These are phyloP conservation scores for Beauveria rudraprayagi DNA, from an alignment of 2,329 filamentous ascomycete species.

Conservation along the genomic window DNA sequence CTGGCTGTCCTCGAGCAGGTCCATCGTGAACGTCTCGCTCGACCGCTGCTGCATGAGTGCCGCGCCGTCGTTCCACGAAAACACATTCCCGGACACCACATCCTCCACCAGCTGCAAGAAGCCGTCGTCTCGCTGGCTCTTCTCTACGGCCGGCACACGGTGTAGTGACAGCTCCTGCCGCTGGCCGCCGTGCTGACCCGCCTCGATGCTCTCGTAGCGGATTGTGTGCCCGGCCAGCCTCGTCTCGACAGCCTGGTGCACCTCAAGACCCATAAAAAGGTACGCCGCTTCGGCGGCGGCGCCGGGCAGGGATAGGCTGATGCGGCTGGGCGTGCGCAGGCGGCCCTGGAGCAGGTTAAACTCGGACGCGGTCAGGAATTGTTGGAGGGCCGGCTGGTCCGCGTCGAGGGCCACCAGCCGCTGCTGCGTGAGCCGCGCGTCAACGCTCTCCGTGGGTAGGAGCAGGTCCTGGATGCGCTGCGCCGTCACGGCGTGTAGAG, in stretches of 20 bases:
- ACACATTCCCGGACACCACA: conserved; percentile 23
- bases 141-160: conserved; percentile 5
- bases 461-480: conserved; percentile 33
- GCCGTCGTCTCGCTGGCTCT: neutral
- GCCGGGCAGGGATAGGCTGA: conserved; percentile 23
- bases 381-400: conserved; percentile 28
- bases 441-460: conserved; percentile 38
- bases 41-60: conserved; percentile 19
- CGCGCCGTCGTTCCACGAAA: conserved; percentile 28
- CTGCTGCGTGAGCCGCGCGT: conserved; percentile 36
- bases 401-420: conserved; percentile 31
- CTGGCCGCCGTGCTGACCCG: conserved; percentile 41
- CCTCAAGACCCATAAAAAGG: conserved; percentile 43
- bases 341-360: conserved; percentile 37
- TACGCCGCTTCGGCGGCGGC: conserved; percentile 20
- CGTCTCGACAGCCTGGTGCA: conserved; percentile 38
- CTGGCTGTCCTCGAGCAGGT: conserved; percentile 19
- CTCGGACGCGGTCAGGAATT: conserved; percentile 37
- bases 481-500: conserved; percentile 23
- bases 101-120: conserved; percentile 24
- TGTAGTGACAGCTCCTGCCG: conserved; percentile 43
- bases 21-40: conserved; percentile 20
- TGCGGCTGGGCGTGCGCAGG: conserved; percentile 30
- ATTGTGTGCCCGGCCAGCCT: conserved; percentile 37
- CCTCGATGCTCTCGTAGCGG: conserved; percentile 44